Percentiles rank a stretch among this genome's conserved stretches.
Conservation (phyloP, 164 flowering plant genomes). For the Magnolia changhungtana region DNA sequence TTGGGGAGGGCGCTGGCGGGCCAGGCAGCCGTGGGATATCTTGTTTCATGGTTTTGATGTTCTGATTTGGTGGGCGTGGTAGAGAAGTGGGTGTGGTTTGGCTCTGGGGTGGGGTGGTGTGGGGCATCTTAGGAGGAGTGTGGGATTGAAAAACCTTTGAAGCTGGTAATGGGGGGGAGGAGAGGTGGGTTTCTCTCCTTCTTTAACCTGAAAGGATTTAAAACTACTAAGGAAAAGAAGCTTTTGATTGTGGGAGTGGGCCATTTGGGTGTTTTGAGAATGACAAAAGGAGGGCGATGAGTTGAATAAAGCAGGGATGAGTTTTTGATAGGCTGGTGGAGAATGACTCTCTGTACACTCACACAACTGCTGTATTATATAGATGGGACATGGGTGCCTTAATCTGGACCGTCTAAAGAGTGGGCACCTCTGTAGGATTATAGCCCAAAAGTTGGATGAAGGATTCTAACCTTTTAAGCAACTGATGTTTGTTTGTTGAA, state of each 20-base stretch:
- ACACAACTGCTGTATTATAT: neutral
- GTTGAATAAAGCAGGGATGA: constrained; percentile 16
- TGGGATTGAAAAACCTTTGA: constrained; percentile 17
- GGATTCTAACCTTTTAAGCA: neutral
- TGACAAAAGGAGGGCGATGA: constrained; percentile 30
- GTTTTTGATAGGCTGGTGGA: neutral
- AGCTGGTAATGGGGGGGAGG: constrained; percentile 14
- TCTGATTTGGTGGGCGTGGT: constrained; percentile 23
- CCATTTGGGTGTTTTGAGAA: constrained; percentile 28
- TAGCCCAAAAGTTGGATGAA: neutral
- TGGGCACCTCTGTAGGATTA: neutral
- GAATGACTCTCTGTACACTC: neutral
- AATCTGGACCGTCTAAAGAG: neutral
- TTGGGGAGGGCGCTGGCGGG: neutral
- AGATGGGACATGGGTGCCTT: neutral
- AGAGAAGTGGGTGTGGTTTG: constrained; percentile 27
- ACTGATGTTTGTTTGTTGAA: neutral
- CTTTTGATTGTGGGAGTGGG: constrained; percentile 44
- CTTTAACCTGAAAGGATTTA: constrained; percentile 16
- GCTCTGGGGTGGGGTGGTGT: constrained; percentile 31
- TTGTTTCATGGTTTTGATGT: constrained; percentile 22
- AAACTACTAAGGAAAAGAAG: constrained; percentile 24
- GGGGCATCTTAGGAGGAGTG: constrained; percentile 30
- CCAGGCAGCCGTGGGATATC: neutral
- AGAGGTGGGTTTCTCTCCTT: constrained; percentile 1